A percentile compares a stretch with the other conserved stretches of the same genome.
phyloP scores from a whole-genome alignment of 345 rosid genomes.

The Salix udensis region DNA sequence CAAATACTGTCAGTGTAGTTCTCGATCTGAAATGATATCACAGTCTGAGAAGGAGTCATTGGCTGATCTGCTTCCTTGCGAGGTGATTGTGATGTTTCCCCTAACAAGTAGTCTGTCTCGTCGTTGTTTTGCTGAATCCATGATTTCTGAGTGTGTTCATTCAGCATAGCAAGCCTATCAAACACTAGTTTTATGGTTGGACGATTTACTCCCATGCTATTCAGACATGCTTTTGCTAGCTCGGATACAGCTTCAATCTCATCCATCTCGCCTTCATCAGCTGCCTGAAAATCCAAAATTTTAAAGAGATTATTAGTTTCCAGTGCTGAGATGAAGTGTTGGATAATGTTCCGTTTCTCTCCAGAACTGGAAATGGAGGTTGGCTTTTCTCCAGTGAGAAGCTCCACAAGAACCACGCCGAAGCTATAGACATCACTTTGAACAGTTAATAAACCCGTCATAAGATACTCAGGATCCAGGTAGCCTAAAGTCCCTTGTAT shows the following conservation, averaged over 20 bases:
- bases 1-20: background rate
- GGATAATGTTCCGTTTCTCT: conserved; percentile 2
- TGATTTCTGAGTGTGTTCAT: background rate
- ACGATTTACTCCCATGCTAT: background rate
- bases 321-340: conserved; percentile 9
- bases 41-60: background rate
- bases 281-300: background rate
- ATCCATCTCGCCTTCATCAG: background rate
- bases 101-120: background rate
- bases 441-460: conserved; percentile 20
- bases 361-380: background rate
- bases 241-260: background rate
- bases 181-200: background rate
- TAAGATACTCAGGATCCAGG: conserved; percentile 34
- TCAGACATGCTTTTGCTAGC: background rate
- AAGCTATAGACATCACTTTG: conserved; percentile 37
- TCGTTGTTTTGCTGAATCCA: background rate
- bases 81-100: background rate
- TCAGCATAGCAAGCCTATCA: background rate
- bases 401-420: conserved; percentile 33
- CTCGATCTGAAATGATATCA: background rate
- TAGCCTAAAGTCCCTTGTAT: conserved; percentile 34
- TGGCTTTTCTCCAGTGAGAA: conserved; percentile 19
- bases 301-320: background rate
- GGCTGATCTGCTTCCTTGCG: background rate